Conservation (phyloP, 2,329 filamentous ascomycete genomes). For the Dactylellina cionopaga region DNA sequence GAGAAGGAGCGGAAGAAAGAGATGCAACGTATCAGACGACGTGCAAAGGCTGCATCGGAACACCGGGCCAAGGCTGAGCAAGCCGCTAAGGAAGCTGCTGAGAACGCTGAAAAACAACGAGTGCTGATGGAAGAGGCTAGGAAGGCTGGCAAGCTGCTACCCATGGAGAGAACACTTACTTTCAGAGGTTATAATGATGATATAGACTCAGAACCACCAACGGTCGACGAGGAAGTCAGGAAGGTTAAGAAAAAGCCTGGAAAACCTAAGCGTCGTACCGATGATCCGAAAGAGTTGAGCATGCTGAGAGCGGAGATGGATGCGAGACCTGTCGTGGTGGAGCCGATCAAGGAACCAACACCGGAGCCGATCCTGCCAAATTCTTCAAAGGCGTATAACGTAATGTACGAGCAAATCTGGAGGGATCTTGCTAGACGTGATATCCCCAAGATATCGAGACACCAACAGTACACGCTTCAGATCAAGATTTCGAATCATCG, state of each 20-base stretch:
- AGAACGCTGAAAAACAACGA: slow-evolving; percentile 81
- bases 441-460: slow-evolving; percentile 88
- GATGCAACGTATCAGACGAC: slow-evolving; percentile 95
- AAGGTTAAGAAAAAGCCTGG: slow-evolving; percentile 63
- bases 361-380: slow-evolving; percentile 55
- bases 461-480: slow-evolving; percentile 84
- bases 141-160: slow-evolving; percentile 84
- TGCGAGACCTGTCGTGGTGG: slow-evolving; percentile 20
- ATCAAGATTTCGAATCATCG: slow-evolving; percentile 95
- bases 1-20: slow-evolving; percentile 99
- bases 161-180: slow-evolving; percentile 72
- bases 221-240: slow-evolving; percentile 63
- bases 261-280: slow-evolving; percentile 61
- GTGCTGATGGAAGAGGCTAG: slow-evolving; percentile 88
- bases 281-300: slow-evolving; percentile 61
- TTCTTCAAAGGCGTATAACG: slow-evolving; percentile 86
- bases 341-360: slow-evolving; percentile 46
- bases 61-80: slow-evolving; percentile 86
- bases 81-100: slow-evolving; percentile 72
- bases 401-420: slow-evolving; percentile 97
- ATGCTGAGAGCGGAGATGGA: slow-evolving; percentile 70
- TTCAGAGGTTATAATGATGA: slow-evolving; percentile 62
- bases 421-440: slow-evolving; percentile 93
- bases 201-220: slow-evolving; percentile 60
- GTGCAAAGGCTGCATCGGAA: slow-evolving; percentile 92